Conservation (phyloP, 1,139 yeast genomes). For the Lipomyces yarrowii region DNA sequence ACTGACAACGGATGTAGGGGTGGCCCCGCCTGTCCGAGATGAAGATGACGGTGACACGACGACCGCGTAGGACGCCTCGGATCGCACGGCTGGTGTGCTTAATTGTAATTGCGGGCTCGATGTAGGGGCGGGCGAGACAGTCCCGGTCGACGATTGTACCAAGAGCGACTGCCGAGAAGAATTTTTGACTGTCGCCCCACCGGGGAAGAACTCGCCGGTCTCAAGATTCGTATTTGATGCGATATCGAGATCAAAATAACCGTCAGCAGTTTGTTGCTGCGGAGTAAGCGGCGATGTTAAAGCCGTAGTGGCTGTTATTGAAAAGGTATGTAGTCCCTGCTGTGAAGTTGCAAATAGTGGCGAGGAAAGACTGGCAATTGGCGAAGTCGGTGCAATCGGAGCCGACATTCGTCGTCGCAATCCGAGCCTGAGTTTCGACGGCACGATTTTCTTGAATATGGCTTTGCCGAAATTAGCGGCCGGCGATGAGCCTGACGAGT, state of each 20-base stretch:
- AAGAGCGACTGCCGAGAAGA: constrained; percentile 9
- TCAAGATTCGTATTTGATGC: constrained; percentile 25
- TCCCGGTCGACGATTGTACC: background rate
- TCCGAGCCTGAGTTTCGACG: constrained; percentile 20
- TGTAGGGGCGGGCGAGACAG: background rate
- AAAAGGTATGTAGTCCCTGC: background rate
- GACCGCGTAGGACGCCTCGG: background rate
- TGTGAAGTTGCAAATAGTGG: constrained; percentile 6
- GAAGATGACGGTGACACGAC: constrained; percentile 8
- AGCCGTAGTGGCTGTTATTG: background rate
- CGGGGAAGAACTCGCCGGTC: constrained; percentile 11
- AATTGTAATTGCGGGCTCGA: background rate
- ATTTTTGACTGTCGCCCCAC: background rate
- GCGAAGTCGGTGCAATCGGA: constrained; percentile 12
- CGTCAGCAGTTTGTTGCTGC: constrained; percentile 1
- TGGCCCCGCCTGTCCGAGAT: background rate
- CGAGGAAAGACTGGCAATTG: constrained; percentile 9
- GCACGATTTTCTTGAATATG: constrained; percentile 26
- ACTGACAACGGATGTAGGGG: background rate
- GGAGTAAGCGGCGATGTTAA: background rate
- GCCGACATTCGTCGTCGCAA: constrained; percentile 29
- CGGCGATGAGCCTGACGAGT: constrained; percentile 9
- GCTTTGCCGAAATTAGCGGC: constrained; percentile 19
- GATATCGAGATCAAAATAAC: constrained; percentile 24
- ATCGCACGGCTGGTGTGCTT: background rate